Percentiles rank a stretch among this genome's conserved stretches.
Conservation (phyloP, 2,329 filamentous ascomycete species). For the Aureobasidium uvarum region DNA sequence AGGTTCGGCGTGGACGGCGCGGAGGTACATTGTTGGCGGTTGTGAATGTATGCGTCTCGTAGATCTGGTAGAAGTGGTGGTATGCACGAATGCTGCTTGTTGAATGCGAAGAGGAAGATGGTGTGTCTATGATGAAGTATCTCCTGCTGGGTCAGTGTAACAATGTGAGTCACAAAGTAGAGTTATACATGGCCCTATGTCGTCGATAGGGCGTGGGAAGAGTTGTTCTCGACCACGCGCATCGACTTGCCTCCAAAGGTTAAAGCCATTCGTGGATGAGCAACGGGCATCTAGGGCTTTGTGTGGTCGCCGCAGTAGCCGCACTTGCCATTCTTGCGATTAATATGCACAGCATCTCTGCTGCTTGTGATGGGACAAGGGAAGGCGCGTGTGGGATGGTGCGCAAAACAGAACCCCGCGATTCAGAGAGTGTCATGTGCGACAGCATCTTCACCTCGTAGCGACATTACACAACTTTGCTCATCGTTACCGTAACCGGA, state of each 20-base stretch:
- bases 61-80: too few species aligned
- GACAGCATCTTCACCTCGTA: not conserved
- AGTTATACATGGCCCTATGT: not conserved
- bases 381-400: not conserved
- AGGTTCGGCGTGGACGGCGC: slow-evolving; percentile 53
- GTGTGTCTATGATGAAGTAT: not conserved
- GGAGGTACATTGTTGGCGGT: slow-evolving; percentile 56
- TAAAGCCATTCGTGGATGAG: not conserved
- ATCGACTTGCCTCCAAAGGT: slow-evolving; percentile 9
- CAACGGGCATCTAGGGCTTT: not conserved
- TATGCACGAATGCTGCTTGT: too few species aligned
- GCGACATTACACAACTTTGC: not conserved
- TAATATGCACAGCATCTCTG: not conserved
- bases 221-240: not conserved
- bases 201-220: not conserved
- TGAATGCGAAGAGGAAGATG: not conserved
- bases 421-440: not conserved
- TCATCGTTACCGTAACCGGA: not conserved
- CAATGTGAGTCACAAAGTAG: not conserved
- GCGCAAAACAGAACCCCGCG: not conserved
- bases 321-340: not conserved
- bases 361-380: not conserved
- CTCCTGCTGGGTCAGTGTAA: not conserved
- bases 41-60: not conserved
- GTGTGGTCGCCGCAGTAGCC: slow-evolving; percentile 1